A percentile compares a stretch with the other conserved stretches of the same genome.
Conservation (phyloP, 805 yeast species). For the Candida anglica region DNA sequence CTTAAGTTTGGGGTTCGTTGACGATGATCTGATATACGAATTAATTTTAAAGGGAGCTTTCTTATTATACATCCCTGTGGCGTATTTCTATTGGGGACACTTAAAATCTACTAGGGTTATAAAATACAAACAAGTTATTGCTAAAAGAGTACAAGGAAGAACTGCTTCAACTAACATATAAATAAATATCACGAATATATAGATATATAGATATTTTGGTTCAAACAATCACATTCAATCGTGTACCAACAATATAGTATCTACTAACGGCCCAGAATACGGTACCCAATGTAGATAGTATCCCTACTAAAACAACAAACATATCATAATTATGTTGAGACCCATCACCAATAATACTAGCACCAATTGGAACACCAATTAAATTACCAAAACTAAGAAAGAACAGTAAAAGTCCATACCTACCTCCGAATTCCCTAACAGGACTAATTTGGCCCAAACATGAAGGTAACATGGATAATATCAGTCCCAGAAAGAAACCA, state of each 20-base stretch:
- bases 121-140: slow-evolving; percentile 18
- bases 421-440: slow-evolving; percentile 32
- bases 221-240: slow-evolving; percentile 17
- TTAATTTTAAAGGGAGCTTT: slow-evolving; percentile 20
- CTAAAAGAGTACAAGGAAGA: slow-evolving; percentile 15
- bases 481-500: slow-evolving; percentile 32
- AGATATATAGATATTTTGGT: no score
- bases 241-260: slow-evolving; percentile 16
- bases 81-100: slow-evolving; percentile 31
- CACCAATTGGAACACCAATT: slow-evolving; percentile 31
- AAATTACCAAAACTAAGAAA: slow-evolving; percentile 27
- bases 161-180: no score
- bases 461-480: slow-evolving; percentile 32
- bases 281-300: slow-evolving; percentile 22
- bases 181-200: no score
- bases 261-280: slow-evolving; percentile 23
- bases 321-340: slow-evolving; percentile 20
- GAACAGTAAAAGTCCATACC: slow-evolving; percentile 30
- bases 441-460: slow-evolving; percentile 60
- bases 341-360: slow-evolving; percentile 25
- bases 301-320: slow-evolving; percentile 29
- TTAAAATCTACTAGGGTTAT: slow-evolving; percentile 15
- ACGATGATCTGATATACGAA: slow-evolving; percentile 21
- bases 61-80: slow-evolving; percentile 32
- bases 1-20: slow-evolving; percentile 30